Conservation (phyloP, 805 yeast genomes). For the Nakazawaea siamensis region DNA sequence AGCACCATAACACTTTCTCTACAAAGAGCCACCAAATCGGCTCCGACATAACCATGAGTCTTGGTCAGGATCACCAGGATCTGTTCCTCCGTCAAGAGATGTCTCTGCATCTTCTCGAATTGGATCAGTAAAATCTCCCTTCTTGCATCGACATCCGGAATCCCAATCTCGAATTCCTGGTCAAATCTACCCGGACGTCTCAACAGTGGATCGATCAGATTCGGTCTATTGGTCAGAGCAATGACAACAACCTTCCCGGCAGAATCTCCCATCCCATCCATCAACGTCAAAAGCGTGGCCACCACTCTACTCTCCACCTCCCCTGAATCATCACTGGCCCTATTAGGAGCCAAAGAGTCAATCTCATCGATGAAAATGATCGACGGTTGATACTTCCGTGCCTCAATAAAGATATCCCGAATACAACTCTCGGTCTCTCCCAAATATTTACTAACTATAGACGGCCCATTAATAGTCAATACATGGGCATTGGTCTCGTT, state of each 20-base stretch:
- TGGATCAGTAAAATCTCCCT: constrained; percentile 61
- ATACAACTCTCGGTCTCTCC: constrained; percentile 91
- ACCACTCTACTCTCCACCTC: constrained; percentile 89
- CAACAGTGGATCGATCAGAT: constrained; percentile 59
- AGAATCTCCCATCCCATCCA: constrained; percentile 68
- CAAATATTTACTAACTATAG: constrained; percentile 83
- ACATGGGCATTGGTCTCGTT: constrained; percentile 76
- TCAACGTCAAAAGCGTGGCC: constrained; percentile 73
- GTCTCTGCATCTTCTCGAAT: constrained; percentile 45
- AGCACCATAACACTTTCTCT: constrained; percentile 85
- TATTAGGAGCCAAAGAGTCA: constrained; percentile 82
- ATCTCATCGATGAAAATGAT: constrained; percentile 88
- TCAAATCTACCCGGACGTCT: constrained; percentile 87
- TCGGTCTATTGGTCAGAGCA: constrained; percentile 71
- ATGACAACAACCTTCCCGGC: constrained; percentile 53
- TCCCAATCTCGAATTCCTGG: constrained; percentile 82
- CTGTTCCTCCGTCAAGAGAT: constrained; percentile 43
- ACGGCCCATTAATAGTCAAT: constrained; percentile 80
- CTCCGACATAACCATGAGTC: constrained; percentile 98
- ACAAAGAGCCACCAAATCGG: constrained; percentile 81
- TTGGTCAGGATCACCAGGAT: constrained; percentile 58
- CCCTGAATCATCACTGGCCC: constrained; percentile 79
- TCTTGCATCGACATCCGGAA: constrained; percentile 83
- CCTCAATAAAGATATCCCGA: constrained; percentile 80
- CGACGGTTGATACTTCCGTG: constrained; percentile 77